phyloP scores from a whole-genome alignment of 345 rosid species.

The Crucihimalaya himalaica region DNA sequence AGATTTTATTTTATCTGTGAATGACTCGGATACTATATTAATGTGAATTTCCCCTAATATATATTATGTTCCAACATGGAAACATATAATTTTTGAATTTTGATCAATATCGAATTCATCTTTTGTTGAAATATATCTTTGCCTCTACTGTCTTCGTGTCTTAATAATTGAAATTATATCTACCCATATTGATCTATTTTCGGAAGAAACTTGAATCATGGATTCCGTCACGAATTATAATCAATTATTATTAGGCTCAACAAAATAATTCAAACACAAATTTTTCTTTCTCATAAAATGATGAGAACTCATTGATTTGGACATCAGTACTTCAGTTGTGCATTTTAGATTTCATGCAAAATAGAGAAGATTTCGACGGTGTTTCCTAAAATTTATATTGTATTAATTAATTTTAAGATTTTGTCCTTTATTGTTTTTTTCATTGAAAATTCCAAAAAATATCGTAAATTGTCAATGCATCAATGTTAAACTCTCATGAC shows the following conservation, averaged over 20 bases:
- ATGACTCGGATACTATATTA: background rate
- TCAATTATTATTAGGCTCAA: background rate
- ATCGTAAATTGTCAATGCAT: background rate
- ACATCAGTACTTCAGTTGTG: background rate
- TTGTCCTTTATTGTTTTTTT: background rate
- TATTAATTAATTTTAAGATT: background rate
- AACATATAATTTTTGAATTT: background rate
- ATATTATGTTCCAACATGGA: background rate
- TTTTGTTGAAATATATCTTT: slow-evolving; percentile 8
- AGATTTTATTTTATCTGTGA: background rate
- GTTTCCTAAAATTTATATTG: background rate
- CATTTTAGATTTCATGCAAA: background rate
- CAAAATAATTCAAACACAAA: background rate
- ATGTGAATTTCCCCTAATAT: background rate
- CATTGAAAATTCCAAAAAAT: background rate
- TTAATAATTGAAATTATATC: background rate
- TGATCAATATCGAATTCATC: background rate
- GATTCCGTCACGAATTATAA: background rate
- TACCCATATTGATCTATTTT: background rate
- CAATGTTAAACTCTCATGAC: background rate
- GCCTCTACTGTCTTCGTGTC: background rate
- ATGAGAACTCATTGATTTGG: background rate
- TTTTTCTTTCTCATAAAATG: background rate
- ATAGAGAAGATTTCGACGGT: background rate
- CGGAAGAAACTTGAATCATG: background rate